These are phyloP conservation scores for Phytopythium litorale DNA, from an alignment of 352 stramenopile species.

Conservation along the genomic window DNA sequence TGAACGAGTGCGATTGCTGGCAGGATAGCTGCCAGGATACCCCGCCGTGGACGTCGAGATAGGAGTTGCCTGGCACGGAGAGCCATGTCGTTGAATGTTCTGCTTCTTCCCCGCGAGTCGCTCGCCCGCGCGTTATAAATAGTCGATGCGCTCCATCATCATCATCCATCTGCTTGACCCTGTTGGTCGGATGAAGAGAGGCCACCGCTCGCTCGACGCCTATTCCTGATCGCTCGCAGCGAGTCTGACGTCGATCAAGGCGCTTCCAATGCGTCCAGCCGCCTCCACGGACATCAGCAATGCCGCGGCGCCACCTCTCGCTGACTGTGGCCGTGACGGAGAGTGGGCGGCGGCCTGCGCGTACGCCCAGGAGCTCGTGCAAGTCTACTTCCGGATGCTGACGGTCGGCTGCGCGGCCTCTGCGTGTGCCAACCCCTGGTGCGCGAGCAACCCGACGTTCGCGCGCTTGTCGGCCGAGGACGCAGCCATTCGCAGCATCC, in stretches of 20 bases:
- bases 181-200: background rate
- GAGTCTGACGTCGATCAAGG: background rate
- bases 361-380: constrained; percentile 59
- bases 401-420: constrained; percentile 38
- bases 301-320: background rate
- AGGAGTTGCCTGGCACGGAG: background rate
- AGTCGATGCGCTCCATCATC: background rate
- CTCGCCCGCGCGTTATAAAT: background rate
- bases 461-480: constrained; percentile 26
- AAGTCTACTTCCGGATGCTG: constrained; percentile 59
- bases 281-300: background rate
- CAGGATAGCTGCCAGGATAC: background rate
- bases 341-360: constrained; percentile 8
- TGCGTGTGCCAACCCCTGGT: constrained; percentile 33
- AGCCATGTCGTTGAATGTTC: background rate
- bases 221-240: background rate
- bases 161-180: background rate
- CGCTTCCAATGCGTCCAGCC: background rate
- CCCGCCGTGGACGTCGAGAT: background rate
- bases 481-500: constrained; percentile 46
- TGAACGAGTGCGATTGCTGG: background rate
- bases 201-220: background rate
- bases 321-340: background rate
- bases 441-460: constrained; percentile 24
- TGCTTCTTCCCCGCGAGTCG: background rate